A percentile compares a stretch with the other conserved stretches of the same genome.
Evolutionary conservation across 129 eudicot genomes (phyloP).

Genomic region (Flaveria trinervia): DNA sequence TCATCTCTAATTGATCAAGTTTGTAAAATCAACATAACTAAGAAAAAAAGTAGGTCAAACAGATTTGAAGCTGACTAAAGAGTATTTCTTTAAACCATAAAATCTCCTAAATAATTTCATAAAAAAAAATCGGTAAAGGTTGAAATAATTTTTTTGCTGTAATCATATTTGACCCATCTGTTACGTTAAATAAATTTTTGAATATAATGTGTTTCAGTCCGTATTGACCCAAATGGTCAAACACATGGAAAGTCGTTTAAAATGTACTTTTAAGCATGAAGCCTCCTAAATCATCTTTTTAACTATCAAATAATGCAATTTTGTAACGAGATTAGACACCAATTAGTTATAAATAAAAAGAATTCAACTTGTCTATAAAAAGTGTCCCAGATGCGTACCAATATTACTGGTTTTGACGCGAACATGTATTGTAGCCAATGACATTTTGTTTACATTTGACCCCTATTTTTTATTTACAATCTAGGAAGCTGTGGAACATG

Average conservation of each 20-base stretch:
- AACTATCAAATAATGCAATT: too few species aligned
- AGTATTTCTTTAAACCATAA: not conserved
- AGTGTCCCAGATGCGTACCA: not conserved
- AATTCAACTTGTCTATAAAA: not conserved
- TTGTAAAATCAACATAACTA: not conserved
- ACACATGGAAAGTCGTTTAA: not conserved
- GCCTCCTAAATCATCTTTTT: not conserved
- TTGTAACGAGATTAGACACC: too few species aligned
- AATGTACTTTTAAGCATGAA: not conserved
- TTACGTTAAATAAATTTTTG: not conserved
- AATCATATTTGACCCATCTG: not conserved
- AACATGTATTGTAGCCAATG: not conserved
- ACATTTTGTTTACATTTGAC: not conserved
- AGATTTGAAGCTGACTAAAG: not conserved
- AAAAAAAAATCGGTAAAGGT: not conserved
- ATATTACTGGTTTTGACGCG: not conserved
- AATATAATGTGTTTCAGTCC: not conserved
- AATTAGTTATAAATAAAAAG: not conserved
- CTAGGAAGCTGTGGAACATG: conserved; percentile 98
- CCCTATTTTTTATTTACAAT: not conserved
- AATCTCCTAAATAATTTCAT: not conserved
- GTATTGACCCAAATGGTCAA: not conserved
- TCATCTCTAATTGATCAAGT: not conserved
- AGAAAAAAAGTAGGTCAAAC: not conserved
- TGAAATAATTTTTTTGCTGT: not conserved